These are phyloP conservation scores for Agaricales sp. DNA, from an alignment of 1,284 basidiomycete genomes.

Conservation along the genomic window DNA sequence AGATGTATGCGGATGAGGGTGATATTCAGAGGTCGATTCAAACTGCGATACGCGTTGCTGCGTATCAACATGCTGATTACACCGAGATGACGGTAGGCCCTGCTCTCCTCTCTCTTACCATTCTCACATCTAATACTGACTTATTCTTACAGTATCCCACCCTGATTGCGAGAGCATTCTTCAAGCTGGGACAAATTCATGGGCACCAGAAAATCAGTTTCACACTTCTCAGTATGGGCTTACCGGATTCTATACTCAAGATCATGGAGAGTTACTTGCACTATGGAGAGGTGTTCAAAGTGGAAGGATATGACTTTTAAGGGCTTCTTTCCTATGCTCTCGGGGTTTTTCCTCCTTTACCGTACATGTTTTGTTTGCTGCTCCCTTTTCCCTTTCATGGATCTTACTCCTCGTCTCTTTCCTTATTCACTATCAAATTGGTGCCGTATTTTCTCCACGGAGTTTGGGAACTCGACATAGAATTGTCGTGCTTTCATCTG, in stretches of 20 bases:
- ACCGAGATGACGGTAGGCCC: conserved; percentile 72
- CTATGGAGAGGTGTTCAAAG: conserved; percentile 74
- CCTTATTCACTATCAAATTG: too few species aligned
- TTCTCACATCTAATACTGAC: conserved; percentile 3
- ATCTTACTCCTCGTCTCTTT: too few species aligned
- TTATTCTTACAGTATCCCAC: conserved; percentile 66
- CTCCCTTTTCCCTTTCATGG: too few species aligned
- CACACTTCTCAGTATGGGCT: conserved; percentile 87
- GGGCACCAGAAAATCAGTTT: conserved; percentile 93
- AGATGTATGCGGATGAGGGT: conserved; percentile 90
- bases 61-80: conserved; percentile 83
- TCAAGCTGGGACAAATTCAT: conserved; percentile 90
- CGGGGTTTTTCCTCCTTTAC: conserved; percentile 9
- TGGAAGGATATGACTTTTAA: conserved; percentile 72
- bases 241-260: conserved; percentile 76
- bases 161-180: conserved; percentile 81
- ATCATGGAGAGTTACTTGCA: conserved; percentile 80
- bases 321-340: background rate
- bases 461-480: too few species aligned
- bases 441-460: too few species aligned
- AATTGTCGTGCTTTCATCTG: too few species aligned
- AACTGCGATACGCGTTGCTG: conserved; percentile 85
- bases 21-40: conserved; percentile 88
- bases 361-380: background rate
- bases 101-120: conserved; percentile 6